A percentile compares a stretch with the other conserved stretches of the same genome.
These are phyloP conservation scores for Stagonosporopsis vannaccii DNA, from an alignment of 2,329 filamentous ascomycete genomes.

Conservation along the genomic window DNA sequence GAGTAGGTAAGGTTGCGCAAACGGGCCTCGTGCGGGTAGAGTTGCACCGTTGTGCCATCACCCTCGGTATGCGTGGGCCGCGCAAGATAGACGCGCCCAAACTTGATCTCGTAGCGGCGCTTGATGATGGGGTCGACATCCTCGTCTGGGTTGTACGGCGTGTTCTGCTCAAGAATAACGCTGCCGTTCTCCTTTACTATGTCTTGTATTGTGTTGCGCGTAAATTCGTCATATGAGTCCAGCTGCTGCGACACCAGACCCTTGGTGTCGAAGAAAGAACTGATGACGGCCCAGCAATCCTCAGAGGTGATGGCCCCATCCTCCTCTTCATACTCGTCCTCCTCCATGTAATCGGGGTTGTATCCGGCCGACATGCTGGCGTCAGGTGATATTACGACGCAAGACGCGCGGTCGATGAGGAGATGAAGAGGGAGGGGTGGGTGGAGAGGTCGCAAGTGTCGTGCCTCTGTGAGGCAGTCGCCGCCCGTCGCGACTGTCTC, in stretches of 20 bases:
- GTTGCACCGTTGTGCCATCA: constrained; percentile 83
- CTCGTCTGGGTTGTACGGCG: constrained; percentile 77
- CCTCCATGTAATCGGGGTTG: constrained; percentile 60
- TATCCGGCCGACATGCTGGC: constrained; percentile 63
- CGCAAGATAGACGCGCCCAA: constrained; percentile 87
- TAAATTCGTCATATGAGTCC: constrained; percentile 98
- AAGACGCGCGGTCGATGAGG: constrained; percentile 15
- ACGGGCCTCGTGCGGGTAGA: constrained; percentile 93
- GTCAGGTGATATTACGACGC: constrained; percentile 5
- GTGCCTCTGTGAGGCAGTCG: too few species aligned
- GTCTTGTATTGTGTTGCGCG: constrained; percentile 91
- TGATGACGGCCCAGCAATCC: constrained; percentile 98
- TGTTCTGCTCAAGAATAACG: constrained; percentile 92
- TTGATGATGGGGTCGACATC: constrained; percentile 75
- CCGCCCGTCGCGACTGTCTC: constrained; percentile 35
- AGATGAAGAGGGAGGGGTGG: constrained; percentile 18
- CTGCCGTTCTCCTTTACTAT: constrained; percentile 91
- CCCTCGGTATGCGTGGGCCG: constrained; percentile 92
- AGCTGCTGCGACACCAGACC: constrained; percentile 97
- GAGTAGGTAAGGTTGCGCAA: constrained; percentile 96
- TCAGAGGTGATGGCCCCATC: constrained; percentile 84
- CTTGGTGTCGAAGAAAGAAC: constrained; percentile 94
- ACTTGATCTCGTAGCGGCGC: constrained; percentile 93
- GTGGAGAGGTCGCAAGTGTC: too few species aligned
- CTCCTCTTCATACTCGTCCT: constrained; percentile 67